Conservation (phyloP, 73 alveolate genomes). For the Blepharisma japonicum region DNA sequence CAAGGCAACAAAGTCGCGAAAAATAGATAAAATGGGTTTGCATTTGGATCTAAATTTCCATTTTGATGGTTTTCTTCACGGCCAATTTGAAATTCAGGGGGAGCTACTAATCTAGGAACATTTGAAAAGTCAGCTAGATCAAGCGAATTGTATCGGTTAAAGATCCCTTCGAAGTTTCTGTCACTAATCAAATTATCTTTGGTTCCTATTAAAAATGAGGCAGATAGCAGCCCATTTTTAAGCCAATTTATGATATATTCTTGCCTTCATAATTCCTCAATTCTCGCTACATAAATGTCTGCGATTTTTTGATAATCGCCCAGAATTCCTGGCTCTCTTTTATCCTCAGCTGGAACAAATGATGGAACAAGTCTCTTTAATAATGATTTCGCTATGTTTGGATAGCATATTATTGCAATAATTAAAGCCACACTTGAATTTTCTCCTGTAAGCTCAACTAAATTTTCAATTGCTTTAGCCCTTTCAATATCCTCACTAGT, state of each 20-base stretch:
- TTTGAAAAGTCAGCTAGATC: neutral
- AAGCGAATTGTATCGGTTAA: neutral
- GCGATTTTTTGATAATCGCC: neutral
- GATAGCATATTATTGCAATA: slow-evolving; percentile 1
- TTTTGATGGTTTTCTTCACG: neutral
- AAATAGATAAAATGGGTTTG: neutral
- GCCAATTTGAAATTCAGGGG: neutral
- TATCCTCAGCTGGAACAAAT: neutral
- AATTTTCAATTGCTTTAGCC: neutral
- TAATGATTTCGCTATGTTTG: neutral
- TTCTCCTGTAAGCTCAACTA: neutral
- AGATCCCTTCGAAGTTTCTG: neutral
- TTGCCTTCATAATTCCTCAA: slow-evolving; percentile 9
- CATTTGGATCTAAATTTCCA: slow-evolving; percentile 9
- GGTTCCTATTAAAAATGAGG: neutral
- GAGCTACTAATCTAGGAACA: neutral
- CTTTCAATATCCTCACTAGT: neutral
- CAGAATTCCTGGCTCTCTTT: neutral
- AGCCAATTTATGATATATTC: neutral
- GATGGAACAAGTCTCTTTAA: neutral
- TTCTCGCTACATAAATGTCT: neutral
- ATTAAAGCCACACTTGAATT: neutral
- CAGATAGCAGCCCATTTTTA: neutral
- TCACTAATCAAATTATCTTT: neutral
- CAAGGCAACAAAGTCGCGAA: slow-evolving; percentile 24